These are phyloP conservation scores for Phaeolepiota aurea DNA, from an alignment of 768 basidiomycete genomes.

Conservation along the genomic window DNA sequence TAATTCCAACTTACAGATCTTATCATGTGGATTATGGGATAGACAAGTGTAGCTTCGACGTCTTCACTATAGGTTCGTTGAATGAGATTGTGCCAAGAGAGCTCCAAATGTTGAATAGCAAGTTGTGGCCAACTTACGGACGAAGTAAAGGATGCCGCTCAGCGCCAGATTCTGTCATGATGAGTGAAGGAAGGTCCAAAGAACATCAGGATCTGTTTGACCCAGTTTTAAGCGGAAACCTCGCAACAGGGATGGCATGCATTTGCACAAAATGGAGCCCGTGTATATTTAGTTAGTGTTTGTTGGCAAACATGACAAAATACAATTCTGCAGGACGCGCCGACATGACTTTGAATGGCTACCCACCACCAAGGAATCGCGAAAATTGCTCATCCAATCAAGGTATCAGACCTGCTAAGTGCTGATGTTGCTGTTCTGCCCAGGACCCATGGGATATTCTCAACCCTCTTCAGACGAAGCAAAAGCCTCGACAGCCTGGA, in stretches of 20 bases:
- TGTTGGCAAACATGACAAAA: not conserved
- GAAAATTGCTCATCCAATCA: not conserved
- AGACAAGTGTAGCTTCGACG: slow-evolving; percentile 56
- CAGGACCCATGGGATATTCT: too few species aligned
- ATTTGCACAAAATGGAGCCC: too few species aligned
- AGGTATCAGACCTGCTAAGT: too few species aligned
- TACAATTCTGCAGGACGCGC: slow-evolving; percentile 2
- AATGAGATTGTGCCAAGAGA: slow-evolving; percentile 3
- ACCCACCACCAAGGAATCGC: not conserved
- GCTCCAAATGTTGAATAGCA: too few species aligned
- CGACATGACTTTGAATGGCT: not conserved
- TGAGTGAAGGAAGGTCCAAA: not conserved
- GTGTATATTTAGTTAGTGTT: not conserved
- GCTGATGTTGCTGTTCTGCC: too few species aligned
- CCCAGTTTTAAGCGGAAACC: not conserved
- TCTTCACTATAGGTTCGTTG: slow-evolving; percentile 26
- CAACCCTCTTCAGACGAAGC: too few species aligned
- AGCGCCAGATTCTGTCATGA: slow-evolving; percentile 29
- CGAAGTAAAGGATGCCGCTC: slow-evolving; percentile 36
- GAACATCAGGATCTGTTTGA: not conserved
- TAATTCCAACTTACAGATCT: slow-evolving; percentile 37
- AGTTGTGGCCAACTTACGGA: slow-evolving; percentile 25
- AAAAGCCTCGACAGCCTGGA: too few species aligned
- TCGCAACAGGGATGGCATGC: too few species aligned
- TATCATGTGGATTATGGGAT: slow-evolving; percentile 78